These are phyloP conservation scores for Eragrostis tef DNA, from an alignment of 202 grass and related monocot species.

Conservation along the genomic window DNA sequence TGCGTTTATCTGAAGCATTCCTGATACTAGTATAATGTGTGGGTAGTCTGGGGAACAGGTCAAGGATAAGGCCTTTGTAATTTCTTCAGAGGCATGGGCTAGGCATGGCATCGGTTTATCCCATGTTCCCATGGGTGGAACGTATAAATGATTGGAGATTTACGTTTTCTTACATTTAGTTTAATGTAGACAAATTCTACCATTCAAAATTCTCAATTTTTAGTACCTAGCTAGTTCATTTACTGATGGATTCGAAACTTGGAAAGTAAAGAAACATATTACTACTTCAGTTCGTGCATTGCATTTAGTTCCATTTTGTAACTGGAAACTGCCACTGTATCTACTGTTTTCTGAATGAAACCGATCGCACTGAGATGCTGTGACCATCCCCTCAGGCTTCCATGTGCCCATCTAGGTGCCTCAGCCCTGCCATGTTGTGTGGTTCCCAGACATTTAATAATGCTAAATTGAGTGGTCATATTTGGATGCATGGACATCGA, in stretches of 20 bases:
- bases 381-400: constrained; percentile 4
- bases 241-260: neutral
- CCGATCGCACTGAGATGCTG: neutral
- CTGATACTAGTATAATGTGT: neutral
- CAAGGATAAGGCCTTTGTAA: neutral
- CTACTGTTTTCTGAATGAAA: neutral
- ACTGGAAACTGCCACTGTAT: constrained; percentile 12
- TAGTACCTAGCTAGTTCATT: neutral
- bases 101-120: constrained; percentile 1
- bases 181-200: neutral
- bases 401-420: constrained; percentile 30
- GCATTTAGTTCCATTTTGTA: neutral
- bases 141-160: neutral
- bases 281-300: neutral
- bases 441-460: constrained; percentile 40
- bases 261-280: neutral
- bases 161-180: neutral
- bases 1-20: neutral
- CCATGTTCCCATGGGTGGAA: constrained; percentile 20
- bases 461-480: constrained; percentile 32
- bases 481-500: constrained; percentile 36
- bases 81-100: neutral
- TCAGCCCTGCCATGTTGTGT: constrained; percentile 34
- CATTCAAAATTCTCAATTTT: neutral
- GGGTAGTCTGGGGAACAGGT: neutral